phyloP scores from a whole-genome alignment of 1,139 yeast genomes.

The Lodderomyces metapsilosis region DNA sequence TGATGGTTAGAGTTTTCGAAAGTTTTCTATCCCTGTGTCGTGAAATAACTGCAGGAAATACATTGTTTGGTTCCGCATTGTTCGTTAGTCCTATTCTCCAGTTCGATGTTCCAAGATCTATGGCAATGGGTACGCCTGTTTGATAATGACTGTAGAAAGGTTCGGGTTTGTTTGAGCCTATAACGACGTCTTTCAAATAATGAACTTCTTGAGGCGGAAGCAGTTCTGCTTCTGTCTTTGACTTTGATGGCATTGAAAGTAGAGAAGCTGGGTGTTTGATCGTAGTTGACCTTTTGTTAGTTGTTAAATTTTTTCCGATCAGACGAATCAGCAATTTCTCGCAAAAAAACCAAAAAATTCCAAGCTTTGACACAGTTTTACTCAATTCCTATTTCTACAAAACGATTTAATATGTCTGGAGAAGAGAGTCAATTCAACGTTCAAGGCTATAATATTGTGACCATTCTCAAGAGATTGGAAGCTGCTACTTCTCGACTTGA shows the following conservation, averaged over 20 bases:
- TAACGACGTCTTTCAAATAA: slow-evolving; percentile 45
- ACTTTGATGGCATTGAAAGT: slow-evolving; percentile 18
- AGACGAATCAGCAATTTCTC: no score
- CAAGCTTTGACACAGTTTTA: neutral
- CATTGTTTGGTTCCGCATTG: slow-evolving; percentile 53
- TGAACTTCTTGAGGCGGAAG: slow-evolving; percentile 52
- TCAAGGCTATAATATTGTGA: slow-evolving; percentile 79
- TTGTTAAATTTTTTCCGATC: no score
- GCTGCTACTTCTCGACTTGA: slow-evolving; percentile 93
- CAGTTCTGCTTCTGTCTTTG: slow-evolving; percentile 22
- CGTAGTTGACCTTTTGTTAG: no score
- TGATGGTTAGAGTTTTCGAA: slow-evolving; percentile 61
- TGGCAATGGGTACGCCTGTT: slow-evolving; percentile 68
- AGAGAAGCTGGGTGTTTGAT: no score
- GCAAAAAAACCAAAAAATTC: neutral
- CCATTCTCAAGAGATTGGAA: slow-evolving; percentile 79
- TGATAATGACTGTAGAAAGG: slow-evolving; percentile 54
- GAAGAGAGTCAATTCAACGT: slow-evolving; percentile 60
- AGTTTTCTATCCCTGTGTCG: slow-evolving; percentile 76
- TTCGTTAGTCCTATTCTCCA: slow-evolving; percentile 73
- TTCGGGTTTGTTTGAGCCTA: slow-evolving; percentile 30
- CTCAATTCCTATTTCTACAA: neutral
- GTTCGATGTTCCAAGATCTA: slow-evolving; percentile 73
- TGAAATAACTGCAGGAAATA: slow-evolving; percentile 69
- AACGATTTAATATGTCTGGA: slow-evolving; percentile 25